Evolutionary conservation across 148 eudicot genomes (phyloP).

Genomic region (Cornus kousa): DNA sequence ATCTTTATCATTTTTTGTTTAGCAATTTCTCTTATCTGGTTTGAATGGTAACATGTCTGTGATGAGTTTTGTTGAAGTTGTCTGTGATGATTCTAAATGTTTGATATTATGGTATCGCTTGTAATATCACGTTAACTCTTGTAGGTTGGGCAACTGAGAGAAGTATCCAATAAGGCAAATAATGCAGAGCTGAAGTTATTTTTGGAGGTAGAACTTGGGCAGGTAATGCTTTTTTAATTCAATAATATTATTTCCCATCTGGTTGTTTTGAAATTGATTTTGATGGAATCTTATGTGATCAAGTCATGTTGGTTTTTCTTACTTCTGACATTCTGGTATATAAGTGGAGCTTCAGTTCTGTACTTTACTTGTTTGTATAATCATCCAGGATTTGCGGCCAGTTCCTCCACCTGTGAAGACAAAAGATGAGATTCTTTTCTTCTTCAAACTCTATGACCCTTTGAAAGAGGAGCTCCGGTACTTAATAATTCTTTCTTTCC

Average conservation of each 20-base stretch:
- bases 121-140: neutral
- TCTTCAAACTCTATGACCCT: conserved; percentile 93
- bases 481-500: neutral
- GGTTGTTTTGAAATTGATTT: neutral
- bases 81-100: neutral
- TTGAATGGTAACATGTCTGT: neutral
- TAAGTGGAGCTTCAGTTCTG: neutral
- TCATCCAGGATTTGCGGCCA: conserved; percentile 60
- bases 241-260: neutral
- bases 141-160: conserved; percentile 89
- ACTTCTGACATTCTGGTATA: neutral
- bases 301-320: conserved; percentile 1
- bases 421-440: conserved; percentile 88
- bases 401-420: conserved; percentile 68
- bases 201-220: conserved; percentile 75
- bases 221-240: conserved; percentile 38
- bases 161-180: conserved; percentile 61
- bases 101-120: neutral
- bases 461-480: conserved; percentile 88
- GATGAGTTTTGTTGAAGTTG: neutral
- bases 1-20: neutral
- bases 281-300: neutral
- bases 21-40: neutral
- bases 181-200: conserved; percentile 88
- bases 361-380: neutral